phyloP scores from a whole-genome alignment of 805 yeast genomes.

The Clavispora asparagi region DNA sequence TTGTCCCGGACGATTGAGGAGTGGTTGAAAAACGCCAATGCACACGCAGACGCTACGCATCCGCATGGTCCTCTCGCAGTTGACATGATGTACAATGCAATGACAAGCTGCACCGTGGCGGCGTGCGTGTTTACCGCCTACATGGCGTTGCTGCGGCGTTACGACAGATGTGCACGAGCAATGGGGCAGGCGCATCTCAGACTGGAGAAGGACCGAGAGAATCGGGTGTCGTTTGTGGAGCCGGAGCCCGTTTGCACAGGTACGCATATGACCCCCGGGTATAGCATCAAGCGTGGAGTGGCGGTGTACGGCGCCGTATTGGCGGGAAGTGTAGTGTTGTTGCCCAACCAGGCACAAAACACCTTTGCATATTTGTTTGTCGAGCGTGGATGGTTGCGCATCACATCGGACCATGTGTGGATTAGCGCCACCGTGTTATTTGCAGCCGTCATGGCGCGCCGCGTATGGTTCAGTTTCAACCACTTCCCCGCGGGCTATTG shows the following conservation, averaged over 20 bases:
- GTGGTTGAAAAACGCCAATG: not conserved
- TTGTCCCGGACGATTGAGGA: not conserved
- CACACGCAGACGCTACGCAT: not conserved
- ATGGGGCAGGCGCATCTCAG: not conserved
- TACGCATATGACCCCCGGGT: not conserved
- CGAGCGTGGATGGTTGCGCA: not conserved
- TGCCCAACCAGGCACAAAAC: constrained; percentile 13
- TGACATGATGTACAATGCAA: not conserved
- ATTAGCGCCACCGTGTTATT: constrained; percentile 7
- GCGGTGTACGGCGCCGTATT: not conserved
- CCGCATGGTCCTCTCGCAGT: not conserved
- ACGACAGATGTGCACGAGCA: not conserved
- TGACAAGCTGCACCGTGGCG: not conserved
- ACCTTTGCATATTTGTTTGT: constrained; percentile 18
- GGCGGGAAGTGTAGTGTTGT: not conserved
- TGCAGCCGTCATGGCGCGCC: constrained; percentile 4
- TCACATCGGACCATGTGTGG: constrained; percentile 25
- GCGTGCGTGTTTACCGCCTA: not conserved
- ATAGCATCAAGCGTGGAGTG: not conserved
- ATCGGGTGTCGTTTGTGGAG: not conserved
- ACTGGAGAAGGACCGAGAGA: not conserved
- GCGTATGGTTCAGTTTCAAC: not conserved
- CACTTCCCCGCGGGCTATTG: not conserved
- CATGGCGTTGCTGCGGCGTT: not conserved
- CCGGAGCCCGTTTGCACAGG: not conserved